phyloP scores from a whole-genome alignment of 495 filamentous ascomycete species.

The Penicillium taxi region DNA sequence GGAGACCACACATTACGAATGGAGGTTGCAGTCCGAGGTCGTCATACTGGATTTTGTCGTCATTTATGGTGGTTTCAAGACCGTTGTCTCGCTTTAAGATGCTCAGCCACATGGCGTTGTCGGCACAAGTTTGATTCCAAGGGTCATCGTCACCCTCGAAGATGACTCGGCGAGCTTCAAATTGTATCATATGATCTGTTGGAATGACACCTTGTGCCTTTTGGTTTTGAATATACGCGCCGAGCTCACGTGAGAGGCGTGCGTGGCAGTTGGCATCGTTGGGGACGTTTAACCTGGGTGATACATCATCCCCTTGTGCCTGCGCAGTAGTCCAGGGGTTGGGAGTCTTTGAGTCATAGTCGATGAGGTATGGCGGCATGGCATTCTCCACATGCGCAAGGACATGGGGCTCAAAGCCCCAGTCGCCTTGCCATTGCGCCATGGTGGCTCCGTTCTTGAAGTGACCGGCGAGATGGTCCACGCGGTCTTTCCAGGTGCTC shows the following conservation, averaged over 20 bases:
- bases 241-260: constrained; percentile 53
- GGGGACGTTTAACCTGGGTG: constrained; percentile 21
- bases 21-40: constrained; percentile 38
- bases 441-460: constrained; percentile 67
- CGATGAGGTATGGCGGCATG: constrained; percentile 54
- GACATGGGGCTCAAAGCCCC: constrained; percentile 66
- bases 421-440: constrained; percentile 72
- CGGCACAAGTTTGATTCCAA: constrained; percentile 67
- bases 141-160: constrained; percentile 60
- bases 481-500: constrained; percentile 63
- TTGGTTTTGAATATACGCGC: constrained; percentile 45
- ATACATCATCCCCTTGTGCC: constrained; percentile 8
- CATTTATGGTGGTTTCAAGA: constrained; percentile 29
- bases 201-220: constrained; percentile 44
- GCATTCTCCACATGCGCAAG: constrained; percentile 64
- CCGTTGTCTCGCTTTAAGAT: constrained; percentile 60
- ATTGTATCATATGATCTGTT: constrained; percentile 55
- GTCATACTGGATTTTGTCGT: constrained; percentile 28
- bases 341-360: constrained; percentile 29
- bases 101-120: constrained; percentile 56
- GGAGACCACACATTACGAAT: constrained; percentile 26
- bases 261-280: constrained; percentile 37
- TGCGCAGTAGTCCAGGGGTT: constrained; percentile 30
- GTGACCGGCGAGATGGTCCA: constrained; percentile 65
- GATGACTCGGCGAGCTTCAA: constrained; percentile 54